Conservation (phyloP, 75 land plant species). For the Pinus albicaulis region DNA sequence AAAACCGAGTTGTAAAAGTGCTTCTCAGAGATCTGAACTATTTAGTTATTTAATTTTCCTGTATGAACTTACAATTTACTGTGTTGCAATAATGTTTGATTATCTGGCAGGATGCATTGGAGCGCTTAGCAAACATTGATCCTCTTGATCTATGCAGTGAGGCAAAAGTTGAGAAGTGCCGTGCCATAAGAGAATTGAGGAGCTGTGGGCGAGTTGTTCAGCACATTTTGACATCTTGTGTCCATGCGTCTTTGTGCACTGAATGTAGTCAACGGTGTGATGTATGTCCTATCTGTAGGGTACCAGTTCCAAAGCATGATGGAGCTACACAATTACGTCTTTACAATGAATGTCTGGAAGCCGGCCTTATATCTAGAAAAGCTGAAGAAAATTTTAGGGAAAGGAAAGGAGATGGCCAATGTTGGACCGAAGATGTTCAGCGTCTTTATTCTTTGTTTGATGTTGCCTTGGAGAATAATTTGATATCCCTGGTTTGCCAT, state of each 20-base stretch:
- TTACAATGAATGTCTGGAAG: conserved; percentile 75
- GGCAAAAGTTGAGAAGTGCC: conserved; percentile 85
- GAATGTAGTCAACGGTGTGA: conserved; percentile 92
- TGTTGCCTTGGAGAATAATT: conserved; percentile 83
- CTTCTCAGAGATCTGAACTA: neutral
- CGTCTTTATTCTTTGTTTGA: conserved; percentile 90
- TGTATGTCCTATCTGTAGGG: conserved; percentile 87
- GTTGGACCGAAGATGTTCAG: conserved; percentile 53
- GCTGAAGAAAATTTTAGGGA: conserved; percentile 44
- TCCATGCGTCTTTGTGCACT: conserved; percentile 87
- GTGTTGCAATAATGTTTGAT: neutral
- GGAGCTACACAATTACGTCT: conserved; percentile 50
- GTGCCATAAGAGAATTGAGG: conserved; percentile 89
- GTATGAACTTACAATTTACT: neutral
- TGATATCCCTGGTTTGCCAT: conserved; percentile 82
- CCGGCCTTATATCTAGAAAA: conserved; percentile 71
- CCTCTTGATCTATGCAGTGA: conserved; percentile 78
- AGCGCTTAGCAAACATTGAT: conserved; percentile 73
- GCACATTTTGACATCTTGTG: conserved; percentile 67
- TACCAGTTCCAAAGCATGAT: conserved; percentile 40
- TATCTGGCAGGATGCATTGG: conserved; percentile 57
- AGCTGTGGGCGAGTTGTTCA: conserved; percentile 89
- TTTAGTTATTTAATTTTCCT: neutral
- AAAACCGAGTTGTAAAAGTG: neutral
- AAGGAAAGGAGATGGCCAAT: conserved; percentile 31